phyloP scores from a whole-genome alignment of 306 rosid genomes.

The Gynostemma pentaphyllum region DNA sequence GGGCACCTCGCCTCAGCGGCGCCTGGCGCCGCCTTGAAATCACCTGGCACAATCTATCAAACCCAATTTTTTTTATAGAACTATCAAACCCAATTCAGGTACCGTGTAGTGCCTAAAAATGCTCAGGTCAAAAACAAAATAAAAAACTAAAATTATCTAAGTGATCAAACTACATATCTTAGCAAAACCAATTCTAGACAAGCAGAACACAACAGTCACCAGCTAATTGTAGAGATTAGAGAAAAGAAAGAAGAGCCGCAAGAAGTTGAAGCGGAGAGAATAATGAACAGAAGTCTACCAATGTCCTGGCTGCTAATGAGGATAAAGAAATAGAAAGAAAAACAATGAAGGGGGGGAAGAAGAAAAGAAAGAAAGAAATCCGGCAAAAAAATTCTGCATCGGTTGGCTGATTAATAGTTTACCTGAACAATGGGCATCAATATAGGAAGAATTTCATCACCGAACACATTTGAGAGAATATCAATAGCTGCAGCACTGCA shows the following conservation, averaged over 20 bases:
- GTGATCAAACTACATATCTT: background rate
- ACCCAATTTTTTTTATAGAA: background rate
- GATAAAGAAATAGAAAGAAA: background rate
- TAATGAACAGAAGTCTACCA: background rate
- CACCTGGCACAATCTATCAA: slow-evolving; percentile 1
- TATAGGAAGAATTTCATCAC: slow-evolving; percentile 90
- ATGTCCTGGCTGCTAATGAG: background rate
- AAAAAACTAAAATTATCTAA: background rate
- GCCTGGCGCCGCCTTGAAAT: too few relatives aligned
- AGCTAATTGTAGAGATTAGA: background rate
- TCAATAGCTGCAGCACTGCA: slow-evolving; percentile 99
- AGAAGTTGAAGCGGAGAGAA: background rate
- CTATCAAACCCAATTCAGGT: too few relatives aligned
- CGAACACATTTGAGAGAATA: slow-evolving; percentile 78
- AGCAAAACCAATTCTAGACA: background rate
- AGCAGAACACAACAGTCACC: background rate
- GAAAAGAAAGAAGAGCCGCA: background rate
- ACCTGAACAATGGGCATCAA: slow-evolving; percentile 94
- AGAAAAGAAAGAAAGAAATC: background rate
- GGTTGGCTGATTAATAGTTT: slow-evolving; percentile 10
- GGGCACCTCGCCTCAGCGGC: too few relatives aligned
- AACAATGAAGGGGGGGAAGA: background rate
- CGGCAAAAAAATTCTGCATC: background rate
- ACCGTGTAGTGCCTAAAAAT: too few relatives aligned
- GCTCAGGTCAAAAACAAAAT: background rate